Evolutionary conservation across 1,139 yeast genomes (phyloP), one percentile per base, ranked within the genome.

Genomic region (Dujonia santamariae): DNA sequence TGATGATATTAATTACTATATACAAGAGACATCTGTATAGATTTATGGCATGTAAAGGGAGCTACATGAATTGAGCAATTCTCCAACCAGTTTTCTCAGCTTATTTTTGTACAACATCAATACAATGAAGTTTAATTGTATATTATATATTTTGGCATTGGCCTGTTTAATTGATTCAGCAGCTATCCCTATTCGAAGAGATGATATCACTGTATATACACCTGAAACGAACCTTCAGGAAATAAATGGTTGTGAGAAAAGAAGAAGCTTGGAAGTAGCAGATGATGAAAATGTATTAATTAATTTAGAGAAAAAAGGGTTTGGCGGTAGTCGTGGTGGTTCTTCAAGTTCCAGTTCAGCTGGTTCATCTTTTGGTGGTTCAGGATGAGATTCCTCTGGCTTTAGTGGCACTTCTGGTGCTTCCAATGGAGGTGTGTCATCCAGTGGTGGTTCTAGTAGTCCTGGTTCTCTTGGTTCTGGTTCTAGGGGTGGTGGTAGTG

Each of bases 331-430:
- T 15, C 6, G 26, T n/a, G 36, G 36, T 11, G 37, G 37, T 12
- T 35, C 36, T 7, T 31, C 35, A 7, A 8, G 31, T 13, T 32
- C 32, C 8, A 31, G 35, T 12, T 35, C 37, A 9, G 31, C 37
- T 7, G 37, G 37, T 4, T 28, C 35, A 12, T 31, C 35, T 3
- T 31, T 35, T 4, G 31, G 36, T 15, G 37, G 37, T 7, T 17
- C 18, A 3, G 26, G 32, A 5, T 36, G 35, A 19, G 31, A 36
- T 7, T 35, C 37, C 6, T 31, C 36, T 15, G 31, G 35, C 3
- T 20, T 23, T 5, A 25, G 28, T 15, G 20, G 36, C 11, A 19
- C 35, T 18, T 29, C 35, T 8, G 36, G 36, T 14, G 31, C 31
- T 14, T 28, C 31, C n/a, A 23, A 23, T 7, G 29, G 35, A 11